Percentiles rank a stretch among this genome's conserved stretches.
phyloP scores from a whole-genome alignment of 1,284 basidiomycete species.

The Hortiboletus rubellus region DNA sequence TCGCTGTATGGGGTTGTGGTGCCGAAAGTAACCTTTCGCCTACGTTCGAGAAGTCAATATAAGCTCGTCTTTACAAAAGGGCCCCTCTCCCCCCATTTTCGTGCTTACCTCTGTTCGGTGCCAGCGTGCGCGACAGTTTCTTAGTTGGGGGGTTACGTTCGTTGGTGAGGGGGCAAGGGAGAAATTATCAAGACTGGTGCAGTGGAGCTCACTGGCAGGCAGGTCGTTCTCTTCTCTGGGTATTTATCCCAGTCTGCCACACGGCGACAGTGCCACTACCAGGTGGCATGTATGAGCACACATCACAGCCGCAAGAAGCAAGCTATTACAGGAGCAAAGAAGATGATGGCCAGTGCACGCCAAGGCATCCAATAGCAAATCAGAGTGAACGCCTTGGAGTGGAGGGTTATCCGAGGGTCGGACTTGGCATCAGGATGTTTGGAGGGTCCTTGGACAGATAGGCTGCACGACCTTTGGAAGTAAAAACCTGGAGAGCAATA shows the following conservation, averaged over 20 bases:
- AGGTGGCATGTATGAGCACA: slow-evolving; percentile 25
- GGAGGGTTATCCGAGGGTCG: background rate
- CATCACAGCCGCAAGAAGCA: slow-evolving; percentile 31
- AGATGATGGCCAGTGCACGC: slow-evolving; percentile 10
- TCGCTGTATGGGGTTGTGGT: background rate
- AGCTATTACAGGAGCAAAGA: slow-evolving; percentile 11
- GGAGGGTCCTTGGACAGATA: slow-evolving; percentile 8
- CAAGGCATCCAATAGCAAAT: slow-evolving; percentile 15
- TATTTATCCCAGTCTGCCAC: slow-evolving; percentile 29
- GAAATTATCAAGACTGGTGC: slow-evolving; percentile 4
- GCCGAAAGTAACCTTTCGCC: background rate
- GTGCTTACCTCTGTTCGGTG: slow-evolving; percentile 9
- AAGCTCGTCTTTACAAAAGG: background rate
- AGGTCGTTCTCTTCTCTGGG: slow-evolving; percentile 1
- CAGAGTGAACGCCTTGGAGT: background rate
- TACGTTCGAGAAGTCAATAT: slow-evolving; percentile 10
- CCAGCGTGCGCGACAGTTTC: background rate
- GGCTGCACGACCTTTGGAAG: background rate
- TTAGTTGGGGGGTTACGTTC: background rate
- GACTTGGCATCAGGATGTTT: background rate
- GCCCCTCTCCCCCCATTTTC: background rate
- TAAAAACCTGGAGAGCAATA: background rate
- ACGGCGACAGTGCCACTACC: slow-evolving; percentile 30
- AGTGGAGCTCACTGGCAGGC: slow-evolving; percentile 13
- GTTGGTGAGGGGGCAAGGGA: background rate